Base-by-base conservation (phyloP, 768 basidiomycete species). In the Phlebiopsis gigantea region DNA sequence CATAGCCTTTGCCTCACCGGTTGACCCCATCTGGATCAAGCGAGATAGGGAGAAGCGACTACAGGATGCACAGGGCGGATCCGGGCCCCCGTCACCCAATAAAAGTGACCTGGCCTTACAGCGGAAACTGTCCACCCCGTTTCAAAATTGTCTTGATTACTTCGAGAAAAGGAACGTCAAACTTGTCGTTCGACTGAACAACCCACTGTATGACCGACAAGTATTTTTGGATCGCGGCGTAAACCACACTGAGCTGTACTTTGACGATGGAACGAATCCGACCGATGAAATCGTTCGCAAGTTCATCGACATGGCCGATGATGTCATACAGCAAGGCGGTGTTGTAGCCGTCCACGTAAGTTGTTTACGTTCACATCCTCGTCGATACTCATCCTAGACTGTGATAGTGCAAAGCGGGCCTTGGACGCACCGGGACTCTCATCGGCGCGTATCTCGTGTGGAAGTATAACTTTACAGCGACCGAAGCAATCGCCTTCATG, bases 391-490 rank as follows among this genome's bases (percentile, higher is more conserved):
- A 34, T 31, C 22, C 46, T 55, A 22, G 56, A 53, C 19, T 21
- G 54, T 58, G 55, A 15, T 69, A 96, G 88, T 97, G 93, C 70
- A 96, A 96, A 77, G 97, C 97, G 48, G 97, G 97, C 42, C 79
- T 99, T 10, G 97, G 97, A 22, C 80, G 97, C 55, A 98, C 97
- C 5, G 97, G 97, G 3, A 96, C 94, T 4, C 78, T 99, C 57
- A 96, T 99, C 59, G 97, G 97, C 31, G 97, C 96, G 8, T 98
- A 98, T 77, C 80, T 99, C 55, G 91, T 97, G 59, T 99, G 97
- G 90, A 98, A 98, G 72, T 96, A 98, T 65, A 92, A 91, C 21
- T 99, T 99, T 69, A 93, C 94, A 17, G 96, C 96, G 1, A 82
- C 86, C 50, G 93, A 98, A 72, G 97, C 89, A 5, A 98, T 98